phyloP scores from a whole-genome alignment of 345 rosid genomes.

The Trapa incisa region DNA sequence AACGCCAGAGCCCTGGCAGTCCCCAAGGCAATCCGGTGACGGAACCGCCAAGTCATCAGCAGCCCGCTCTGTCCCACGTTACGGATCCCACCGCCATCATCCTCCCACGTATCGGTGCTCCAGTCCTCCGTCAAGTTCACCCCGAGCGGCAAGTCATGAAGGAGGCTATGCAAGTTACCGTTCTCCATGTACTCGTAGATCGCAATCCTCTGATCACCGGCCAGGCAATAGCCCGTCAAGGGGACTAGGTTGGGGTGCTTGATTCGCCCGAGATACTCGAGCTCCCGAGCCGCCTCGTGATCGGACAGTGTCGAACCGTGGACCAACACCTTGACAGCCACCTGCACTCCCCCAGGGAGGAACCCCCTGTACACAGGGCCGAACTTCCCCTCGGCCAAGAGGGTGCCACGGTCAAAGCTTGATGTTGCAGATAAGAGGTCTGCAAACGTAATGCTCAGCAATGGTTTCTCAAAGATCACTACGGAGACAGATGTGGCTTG shows the following conservation, averaged over 20 bases:
- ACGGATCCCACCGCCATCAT: slow-evolving; percentile 43
- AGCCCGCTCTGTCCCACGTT: slow-evolving; percentile 50
- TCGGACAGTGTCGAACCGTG: slow-evolving; percentile 81
- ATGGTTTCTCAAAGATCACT: slow-evolving; percentile 82
- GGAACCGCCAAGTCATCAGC: slow-evolving; percentile 64
- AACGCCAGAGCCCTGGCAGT: slow-evolving; percentile 86
- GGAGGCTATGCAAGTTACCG: slow-evolving; percentile 84
- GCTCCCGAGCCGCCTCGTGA: slow-evolving; percentile 83
- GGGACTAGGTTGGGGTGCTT: slow-evolving; percentile 91
- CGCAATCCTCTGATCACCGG: slow-evolving; percentile 89
- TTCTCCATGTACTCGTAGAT: slow-evolving; percentile 95
- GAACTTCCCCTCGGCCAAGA: slow-evolving; percentile 81
- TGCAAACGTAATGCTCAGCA: slow-evolving; percentile 67
- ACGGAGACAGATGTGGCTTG: slow-evolving; percentile 63
- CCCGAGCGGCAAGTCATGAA: slow-evolving; percentile 79
- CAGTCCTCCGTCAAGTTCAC: slow-evolving; percentile 71
- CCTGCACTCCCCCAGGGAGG: slow-evolving; percentile 88
- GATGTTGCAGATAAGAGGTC: slow-evolving; percentile 89
- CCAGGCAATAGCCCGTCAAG: slow-evolving; percentile 76
- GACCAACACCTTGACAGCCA: slow-evolving; percentile 85
- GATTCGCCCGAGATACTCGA: slow-evolving; percentile 77
- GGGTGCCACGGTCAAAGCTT: slow-evolving; percentile 70
- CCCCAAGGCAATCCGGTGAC: slow-evolving; percentile 81
- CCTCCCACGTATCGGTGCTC: slow-evolving; percentile 86
- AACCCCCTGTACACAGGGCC: slow-evolving; percentile 92